Evolutionary conservation across 257 asterid genomes (phyloP).

Genomic region (Primulina tabacum): DNA sequence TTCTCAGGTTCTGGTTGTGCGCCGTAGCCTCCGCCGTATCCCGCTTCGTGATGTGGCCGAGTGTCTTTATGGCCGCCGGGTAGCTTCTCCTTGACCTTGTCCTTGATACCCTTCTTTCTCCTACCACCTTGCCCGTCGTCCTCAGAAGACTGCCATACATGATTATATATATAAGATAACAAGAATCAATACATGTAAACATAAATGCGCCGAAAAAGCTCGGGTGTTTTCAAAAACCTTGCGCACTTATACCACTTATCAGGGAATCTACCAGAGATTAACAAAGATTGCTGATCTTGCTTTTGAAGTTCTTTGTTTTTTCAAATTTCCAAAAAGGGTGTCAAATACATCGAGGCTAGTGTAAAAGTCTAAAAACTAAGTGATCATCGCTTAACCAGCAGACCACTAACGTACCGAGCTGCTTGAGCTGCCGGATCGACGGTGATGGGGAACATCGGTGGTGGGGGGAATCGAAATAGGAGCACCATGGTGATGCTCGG

Average conservation of each 20-base stretch:
- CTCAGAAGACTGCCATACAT: slow-evolving; percentile 31
- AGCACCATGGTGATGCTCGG: not conserved
- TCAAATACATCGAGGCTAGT: no score
- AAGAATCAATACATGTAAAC: no score
- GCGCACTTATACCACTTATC: no score
- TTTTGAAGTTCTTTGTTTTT: no score
- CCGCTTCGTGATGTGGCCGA: not conserved
- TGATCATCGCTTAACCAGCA: not conserved
- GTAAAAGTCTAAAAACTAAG: no score
- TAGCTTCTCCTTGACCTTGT: slow-evolving; percentile 47
- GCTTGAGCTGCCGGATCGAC: slow-evolving; percentile 43
- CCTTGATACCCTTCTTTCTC: slow-evolving; percentile 56
- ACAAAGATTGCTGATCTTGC: no score
- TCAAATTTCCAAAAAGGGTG: no score
- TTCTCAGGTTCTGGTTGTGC: slow-evolving; percentile 41
- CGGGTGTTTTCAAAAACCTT: no score
- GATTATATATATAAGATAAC: no score
- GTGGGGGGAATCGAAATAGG: not conserved
- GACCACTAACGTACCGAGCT: slow-evolving; percentile 36
- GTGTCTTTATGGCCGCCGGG: slow-evolving; percentile 51
- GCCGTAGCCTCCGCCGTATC: slow-evolving; percentile 23
- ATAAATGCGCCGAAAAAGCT: no score
- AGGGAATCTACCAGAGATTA: no score
- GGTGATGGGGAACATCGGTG: slow-evolving; percentile 25
- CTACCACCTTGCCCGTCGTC: slow-evolving; percentile 57